Conservation (phyloP, 306 rosid species). For the Hylodesmum podocarpum region DNA sequence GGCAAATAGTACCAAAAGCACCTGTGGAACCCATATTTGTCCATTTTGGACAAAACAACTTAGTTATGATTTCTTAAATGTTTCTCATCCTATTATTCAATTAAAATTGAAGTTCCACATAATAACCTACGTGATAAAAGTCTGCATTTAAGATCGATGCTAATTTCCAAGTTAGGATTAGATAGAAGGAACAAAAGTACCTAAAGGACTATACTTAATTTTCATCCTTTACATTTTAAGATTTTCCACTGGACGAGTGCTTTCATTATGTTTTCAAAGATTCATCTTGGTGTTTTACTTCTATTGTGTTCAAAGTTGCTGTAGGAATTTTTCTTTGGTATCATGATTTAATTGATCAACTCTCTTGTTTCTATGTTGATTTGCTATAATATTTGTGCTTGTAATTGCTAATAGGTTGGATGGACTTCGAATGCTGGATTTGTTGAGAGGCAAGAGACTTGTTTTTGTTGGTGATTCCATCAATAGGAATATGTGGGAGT, state of each 20-base stretch:
- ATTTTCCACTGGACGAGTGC: neutral
- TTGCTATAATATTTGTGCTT: neutral
- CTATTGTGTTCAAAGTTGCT: neutral
- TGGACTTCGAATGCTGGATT: conserved; percentile 59
- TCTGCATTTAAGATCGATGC: too few relatives aligned
- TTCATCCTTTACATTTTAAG: neutral
- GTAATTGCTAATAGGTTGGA: conserved; percentile 52
- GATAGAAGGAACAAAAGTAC: neutral
- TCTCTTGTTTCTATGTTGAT: neutral
- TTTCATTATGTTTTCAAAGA: neutral
- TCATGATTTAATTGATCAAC: neutral
- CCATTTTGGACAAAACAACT: neutral
- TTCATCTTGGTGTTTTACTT: neutral
- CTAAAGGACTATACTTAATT: neutral
- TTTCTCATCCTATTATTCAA: neutral
- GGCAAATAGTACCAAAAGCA: neutral
- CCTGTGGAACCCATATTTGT: neutral
- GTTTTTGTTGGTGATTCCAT: conserved; percentile 94
- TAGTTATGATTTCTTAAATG: neutral
- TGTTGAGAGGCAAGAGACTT: conserved; percentile 75
- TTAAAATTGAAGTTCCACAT: neutral
- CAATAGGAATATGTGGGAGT: conserved; percentile 97
- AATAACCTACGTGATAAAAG: too few relatives aligned
- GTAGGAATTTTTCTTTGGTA: neutral
- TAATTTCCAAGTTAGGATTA: neutral